These are phyloP conservation scores for Lonicera japonica DNA, from an alignment of 129 eudicot genomes.

Conservation along the genomic window DNA sequence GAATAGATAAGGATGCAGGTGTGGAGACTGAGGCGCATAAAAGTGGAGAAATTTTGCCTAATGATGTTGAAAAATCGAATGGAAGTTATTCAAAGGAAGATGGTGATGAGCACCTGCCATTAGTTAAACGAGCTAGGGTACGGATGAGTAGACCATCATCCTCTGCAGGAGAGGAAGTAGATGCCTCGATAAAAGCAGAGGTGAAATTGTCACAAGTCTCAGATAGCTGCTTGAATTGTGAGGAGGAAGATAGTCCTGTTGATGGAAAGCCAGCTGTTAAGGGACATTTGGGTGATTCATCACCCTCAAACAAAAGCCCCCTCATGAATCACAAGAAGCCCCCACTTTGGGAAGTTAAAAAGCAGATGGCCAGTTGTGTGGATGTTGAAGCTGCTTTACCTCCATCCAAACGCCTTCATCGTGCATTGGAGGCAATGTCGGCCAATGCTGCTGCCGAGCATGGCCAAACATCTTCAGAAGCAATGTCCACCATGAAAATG, in stretches of 20 bases:
- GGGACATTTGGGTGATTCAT: conserved; percentile 21
- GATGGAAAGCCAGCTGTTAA: conserved; percentile 13
- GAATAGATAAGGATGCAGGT: conserved; percentile 19
- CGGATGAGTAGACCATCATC: conserved; percentile 68
- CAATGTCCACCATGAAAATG: conserved; percentile 31
- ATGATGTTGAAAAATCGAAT: conserved; percentile 14
- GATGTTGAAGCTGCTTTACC: conserved; percentile 97
- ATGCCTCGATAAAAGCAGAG: conserved; percentile 14
- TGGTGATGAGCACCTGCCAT: conserved; percentile 88
- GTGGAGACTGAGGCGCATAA: conserved; percentile 25
- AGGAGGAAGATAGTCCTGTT: conserved; percentile 27
- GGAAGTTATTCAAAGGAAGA: conserved; percentile 46
- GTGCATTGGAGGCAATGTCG: conserved; percentile 97
- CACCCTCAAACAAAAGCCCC: conserved; percentile 20
- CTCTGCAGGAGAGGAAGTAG: conserved; percentile 31
- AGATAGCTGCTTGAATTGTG: conserved; percentile 17
- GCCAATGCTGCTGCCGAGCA: conserved; percentile 71
- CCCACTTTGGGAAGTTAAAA: conserved; percentile 46
- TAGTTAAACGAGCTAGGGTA: conserved; percentile 88
- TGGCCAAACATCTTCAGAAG: conserved; percentile 28
- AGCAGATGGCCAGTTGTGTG: conserved; percentile 35
- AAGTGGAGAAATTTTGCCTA: conserved; percentile 20
- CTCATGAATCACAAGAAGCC: conserved; percentile 40
- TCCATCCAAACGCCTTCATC: conserved; percentile 84
- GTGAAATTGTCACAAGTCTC: conserved; percentile 26